Evolutionary conservation across 768 basidiomycete species (phyloP).

Genomic region (Suillus paluster): DNA sequence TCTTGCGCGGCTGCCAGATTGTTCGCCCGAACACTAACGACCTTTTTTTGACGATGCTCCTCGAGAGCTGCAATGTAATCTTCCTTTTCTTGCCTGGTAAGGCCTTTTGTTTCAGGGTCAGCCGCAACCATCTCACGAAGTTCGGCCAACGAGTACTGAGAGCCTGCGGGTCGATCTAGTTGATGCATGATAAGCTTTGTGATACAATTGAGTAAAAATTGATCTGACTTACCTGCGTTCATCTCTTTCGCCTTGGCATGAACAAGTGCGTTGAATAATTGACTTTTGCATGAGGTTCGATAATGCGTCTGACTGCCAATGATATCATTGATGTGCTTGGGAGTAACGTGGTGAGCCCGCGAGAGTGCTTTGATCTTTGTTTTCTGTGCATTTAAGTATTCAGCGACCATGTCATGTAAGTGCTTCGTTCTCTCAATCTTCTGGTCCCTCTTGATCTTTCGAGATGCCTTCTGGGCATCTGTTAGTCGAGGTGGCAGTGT

Average conservation of each 20-base stretch:
- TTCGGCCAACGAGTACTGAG: background rate
- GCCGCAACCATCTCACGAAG: conserved; percentile 3
- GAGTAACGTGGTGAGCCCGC: background rate
- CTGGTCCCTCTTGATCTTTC: background rate
- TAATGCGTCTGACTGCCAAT: no score
- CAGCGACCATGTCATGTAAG: background rate
- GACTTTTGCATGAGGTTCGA: background rate
- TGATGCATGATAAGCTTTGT: background rate
- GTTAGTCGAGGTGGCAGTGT: no score
- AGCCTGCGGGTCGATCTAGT: conserved; percentile 6
- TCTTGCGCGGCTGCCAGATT: conserved; percentile 5
- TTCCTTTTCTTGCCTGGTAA: background rate
- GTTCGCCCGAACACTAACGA: background rate
- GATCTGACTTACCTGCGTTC: conserved; percentile 3
- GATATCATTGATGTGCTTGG: no score
- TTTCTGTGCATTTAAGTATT: background rate
- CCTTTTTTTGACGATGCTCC: conserved; percentile 4
- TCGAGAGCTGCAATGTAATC: background rate
- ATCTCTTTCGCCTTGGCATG: conserved; percentile 12
- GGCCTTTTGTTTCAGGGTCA: conserved; percentile 3
- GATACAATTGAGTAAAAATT: background rate
- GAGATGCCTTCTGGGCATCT: no score
- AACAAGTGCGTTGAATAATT: background rate
- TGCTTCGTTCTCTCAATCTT: background rate
- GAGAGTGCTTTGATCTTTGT: background rate